Percentiles rank a stretch among this genome's conserved stretches.
Conservation (phyloP, 2,329 filamentous ascomycete genomes). For the Chaetomiaceae sp. region DNA sequence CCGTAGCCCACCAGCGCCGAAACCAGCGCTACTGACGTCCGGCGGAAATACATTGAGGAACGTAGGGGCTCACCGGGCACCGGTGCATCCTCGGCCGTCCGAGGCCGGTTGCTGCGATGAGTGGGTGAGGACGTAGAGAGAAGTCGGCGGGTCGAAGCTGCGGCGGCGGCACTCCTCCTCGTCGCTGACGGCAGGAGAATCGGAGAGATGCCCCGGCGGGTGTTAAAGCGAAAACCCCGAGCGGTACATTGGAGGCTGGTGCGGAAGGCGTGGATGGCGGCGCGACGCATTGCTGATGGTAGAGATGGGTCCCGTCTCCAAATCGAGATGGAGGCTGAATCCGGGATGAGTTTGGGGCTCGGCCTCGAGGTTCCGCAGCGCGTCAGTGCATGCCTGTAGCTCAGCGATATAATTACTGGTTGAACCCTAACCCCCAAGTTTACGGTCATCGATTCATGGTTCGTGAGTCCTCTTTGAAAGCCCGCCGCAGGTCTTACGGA, state of each 20-base stretch:
- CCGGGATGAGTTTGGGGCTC: constrained; percentile 5
- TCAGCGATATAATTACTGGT: no score
- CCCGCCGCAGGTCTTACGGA: no score
- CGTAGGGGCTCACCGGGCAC: constrained; percentile 45
- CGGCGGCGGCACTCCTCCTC: constrained; percentile 23
- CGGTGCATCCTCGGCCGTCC: constrained; percentile 30
- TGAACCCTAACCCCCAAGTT: background rate
- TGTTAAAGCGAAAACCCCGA: constrained; percentile 52
- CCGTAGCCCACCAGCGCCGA: constrained; percentile 71
- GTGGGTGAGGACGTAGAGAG: constrained; percentile 28
- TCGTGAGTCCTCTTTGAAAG: no score
- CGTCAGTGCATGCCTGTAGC: background rate
- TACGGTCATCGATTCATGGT: no score
- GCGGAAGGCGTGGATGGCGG: constrained; percentile 63
- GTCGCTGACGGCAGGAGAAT: constrained; percentile 23
- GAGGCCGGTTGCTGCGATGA: constrained; percentile 31
- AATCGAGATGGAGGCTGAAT: background rate
- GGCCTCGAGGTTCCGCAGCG: constrained; percentile 15
- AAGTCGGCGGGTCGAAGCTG: constrained; percentile 21
- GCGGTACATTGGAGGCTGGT: constrained; percentile 61
- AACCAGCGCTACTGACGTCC: constrained; percentile 61
- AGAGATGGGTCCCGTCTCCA: constrained; percentile 13
- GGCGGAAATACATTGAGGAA: constrained; percentile 72
- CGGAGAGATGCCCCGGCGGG: constrained; percentile 40
- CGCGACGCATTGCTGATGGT: constrained; percentile 64